Conservation (phyloP, 2,329 filamentous ascomycete genomes). For the Myriosclerotinia duriaeana region DNA sequence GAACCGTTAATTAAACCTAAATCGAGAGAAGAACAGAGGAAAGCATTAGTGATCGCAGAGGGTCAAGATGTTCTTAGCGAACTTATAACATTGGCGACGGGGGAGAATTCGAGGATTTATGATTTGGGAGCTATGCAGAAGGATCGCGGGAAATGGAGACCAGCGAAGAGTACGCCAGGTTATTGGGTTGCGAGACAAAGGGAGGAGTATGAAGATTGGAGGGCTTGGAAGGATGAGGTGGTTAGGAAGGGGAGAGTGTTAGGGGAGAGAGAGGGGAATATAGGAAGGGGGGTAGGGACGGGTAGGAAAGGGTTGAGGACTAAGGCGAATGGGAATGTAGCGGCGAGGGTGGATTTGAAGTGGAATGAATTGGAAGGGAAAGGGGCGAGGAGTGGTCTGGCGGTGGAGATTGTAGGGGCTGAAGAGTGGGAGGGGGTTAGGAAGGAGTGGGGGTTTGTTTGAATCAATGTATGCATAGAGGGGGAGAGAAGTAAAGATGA, state of each 20-base stretch:
- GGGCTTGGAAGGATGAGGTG: conserved; percentile 56
- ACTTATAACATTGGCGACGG: conserved; percentile 59
- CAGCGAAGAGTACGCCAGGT: conserved; percentile 60
- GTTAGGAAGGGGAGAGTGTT: conserved; percentile 53
- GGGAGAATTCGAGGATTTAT: conserved; percentile 52
- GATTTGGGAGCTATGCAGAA: conserved; percentile 57
- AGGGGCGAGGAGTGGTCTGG: conserved; percentile 30
- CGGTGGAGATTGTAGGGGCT: conserved; percentile 38
- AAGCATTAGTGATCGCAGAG: conserved; percentile 57
- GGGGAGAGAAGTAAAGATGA: not conserved
- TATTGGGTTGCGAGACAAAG: conserved; percentile 65
- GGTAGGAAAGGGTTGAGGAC: conserved; percentile 26
- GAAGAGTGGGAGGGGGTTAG: conserved; percentile 39
- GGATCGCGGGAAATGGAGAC: conserved; percentile 66
- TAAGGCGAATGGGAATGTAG: conserved; percentile 27
- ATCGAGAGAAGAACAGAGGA: conserved; percentile 50
- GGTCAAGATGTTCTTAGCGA: conserved; percentile 63
- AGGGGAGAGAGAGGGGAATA: conserved; percentile 34
- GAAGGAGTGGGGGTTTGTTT: conserved; percentile 39
- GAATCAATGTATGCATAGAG: conserved; percentile 3
- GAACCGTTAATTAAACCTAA: conserved; percentile 55
- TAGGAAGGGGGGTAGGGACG: conserved; percentile 27
- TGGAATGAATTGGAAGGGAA: conserved; percentile 36
- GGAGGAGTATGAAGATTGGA: conserved; percentile 65
- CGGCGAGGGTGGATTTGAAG: conserved; percentile 36